Percentiles rank a stretch among this genome's conserved stretches.
These are phyloP conservation scores for Tetragonia tetragonoides DNA, from an alignment of 148 eudicot species.

Conservation along the genomic window DNA sequence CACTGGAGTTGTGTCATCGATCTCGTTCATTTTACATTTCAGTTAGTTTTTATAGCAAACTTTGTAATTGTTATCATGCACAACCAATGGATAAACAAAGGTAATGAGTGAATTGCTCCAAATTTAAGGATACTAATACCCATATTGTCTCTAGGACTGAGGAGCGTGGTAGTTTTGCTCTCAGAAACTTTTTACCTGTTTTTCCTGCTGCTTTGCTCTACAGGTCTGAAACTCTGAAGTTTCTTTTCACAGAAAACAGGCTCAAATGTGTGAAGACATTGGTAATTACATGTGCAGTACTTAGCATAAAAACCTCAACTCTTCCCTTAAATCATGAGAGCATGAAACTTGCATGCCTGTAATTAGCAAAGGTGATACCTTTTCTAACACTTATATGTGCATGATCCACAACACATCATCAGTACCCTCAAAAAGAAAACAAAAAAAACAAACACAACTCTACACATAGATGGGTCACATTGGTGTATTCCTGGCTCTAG, in stretches of 20 bases:
- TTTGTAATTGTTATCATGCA: too few species aligned
- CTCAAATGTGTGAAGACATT: conserved; percentile 10
- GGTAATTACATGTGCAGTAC: background rate
- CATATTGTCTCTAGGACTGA: too few species aligned
- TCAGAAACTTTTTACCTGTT: background rate
- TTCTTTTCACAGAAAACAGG: background rate
- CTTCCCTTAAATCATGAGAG: conserved; percentile 17
- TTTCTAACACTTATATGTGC: background rate
- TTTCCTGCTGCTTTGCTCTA: background rate
- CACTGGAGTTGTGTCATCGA: too few species aligned
- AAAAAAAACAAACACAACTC: too few species aligned
- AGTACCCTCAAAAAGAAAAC: background rate
- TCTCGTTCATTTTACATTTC: too few species aligned
- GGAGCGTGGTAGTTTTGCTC: too few species aligned
- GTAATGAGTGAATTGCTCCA: too few species aligned
- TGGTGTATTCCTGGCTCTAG: background rate
- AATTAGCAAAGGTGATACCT: background rate
- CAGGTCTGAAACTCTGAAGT: background rate
- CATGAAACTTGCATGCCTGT: conserved; percentile 15
- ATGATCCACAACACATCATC: background rate
- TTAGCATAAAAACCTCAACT: conserved; percentile 11
- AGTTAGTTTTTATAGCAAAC: too few species aligned
- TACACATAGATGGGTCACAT: conserved; percentile 10
- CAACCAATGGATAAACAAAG: too few species aligned
- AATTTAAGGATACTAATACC: too few species aligned